Evolutionary conservation across 2,329 filamentous ascomycete species (phyloP), one percentile per base, ranked within the genome.

Genomic region (Arachnomyces sp.): DNA sequence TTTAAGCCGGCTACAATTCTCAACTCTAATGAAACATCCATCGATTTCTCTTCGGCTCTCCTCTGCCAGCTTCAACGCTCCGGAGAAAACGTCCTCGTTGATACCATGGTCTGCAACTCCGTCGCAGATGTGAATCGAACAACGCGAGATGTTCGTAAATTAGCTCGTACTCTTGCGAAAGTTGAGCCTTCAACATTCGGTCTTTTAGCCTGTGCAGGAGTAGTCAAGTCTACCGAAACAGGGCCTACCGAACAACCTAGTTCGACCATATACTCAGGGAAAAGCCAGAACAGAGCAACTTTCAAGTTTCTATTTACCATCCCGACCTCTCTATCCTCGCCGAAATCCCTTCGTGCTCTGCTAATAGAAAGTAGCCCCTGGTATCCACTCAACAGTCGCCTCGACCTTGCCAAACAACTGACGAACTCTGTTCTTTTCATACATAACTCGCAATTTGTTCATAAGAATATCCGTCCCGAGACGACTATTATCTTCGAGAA

Each of bases 401-500:
- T 52, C 5, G 14, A 42, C 5, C 40, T 57, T 7, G 54, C 54
- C 4, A 46, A 46, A 29, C 31, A 49, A 36, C 36, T 60, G 12
- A 44, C 54, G 3, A 49, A 40, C 15, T 46, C 54, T 21, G 39
- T 60, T 1, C 21, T 48, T 13, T 57, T 36, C 36, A 35, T 59
- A 8, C 53, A 60, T 35, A 47, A 42, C 2, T 35, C 43, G 8
- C 37, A 43, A 9, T 55, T 57, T 35, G 55, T 59, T 2, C 57
- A 60, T 40, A 60, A 60, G 36, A 59, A 57, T 35, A 55, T 60
- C 28, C 52, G 56, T 9, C 53, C 56, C 1, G 55, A 59, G 35
- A 59, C 50, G 3, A 49, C 56, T 8, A 16, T 58, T 5, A 28
- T 60, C 14, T 51, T 57, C 21, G 37, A 34, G 62, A 95, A 93